These are phyloP conservation scores for Aspergillus sp. DNA, from an alignment of 2,329 filamentous ascomycete species.

Conservation along the genomic window DNA sequence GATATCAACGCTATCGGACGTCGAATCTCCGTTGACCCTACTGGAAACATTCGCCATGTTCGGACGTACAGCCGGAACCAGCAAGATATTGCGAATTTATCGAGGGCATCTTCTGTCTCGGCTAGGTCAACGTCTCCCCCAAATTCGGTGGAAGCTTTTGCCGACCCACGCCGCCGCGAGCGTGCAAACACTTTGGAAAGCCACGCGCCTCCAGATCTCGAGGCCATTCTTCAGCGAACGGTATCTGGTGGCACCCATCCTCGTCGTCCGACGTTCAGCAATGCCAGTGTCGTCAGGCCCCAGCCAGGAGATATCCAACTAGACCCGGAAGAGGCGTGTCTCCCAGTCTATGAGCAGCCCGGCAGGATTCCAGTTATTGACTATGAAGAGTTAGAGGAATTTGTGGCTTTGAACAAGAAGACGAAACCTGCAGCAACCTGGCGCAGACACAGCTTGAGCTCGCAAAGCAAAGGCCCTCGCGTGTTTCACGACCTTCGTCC, in stretches of 20 bases:
- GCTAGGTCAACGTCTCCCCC: constrained; percentile 77
- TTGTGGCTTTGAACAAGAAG: constrained; percentile 61
- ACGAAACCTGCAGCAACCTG: constrained; percentile 37
- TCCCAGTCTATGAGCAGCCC: constrained; percentile 71
- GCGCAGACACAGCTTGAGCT: constrained; percentile 45
- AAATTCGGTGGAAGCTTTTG: constrained; percentile 97
- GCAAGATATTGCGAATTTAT: constrained; percentile 36
- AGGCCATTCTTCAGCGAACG: constrained; percentile 63
- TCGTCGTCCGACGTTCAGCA: constrained; percentile 56
- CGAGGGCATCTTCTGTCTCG: constrained; percentile 47
- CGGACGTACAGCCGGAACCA: constrained; percentile 31
- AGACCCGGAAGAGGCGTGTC: constrained; percentile 68
- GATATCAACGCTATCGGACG: constrained; percentile 31
- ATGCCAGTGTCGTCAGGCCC: constrained; percentile 53
- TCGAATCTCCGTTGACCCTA: constrained; percentile 39
- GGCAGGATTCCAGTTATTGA: constrained; percentile 78
- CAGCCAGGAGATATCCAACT: constrained; percentile 31
- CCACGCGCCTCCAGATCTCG: constrained; percentile 49
- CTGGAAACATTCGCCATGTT: constrained; percentile 27
- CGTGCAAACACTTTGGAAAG: constrained; percentile 65
- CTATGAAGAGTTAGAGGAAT: constrained; percentile 90
- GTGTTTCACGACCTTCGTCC: constrained; percentile 60
- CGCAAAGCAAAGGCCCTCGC: constrained; percentile 45
- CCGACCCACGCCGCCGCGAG: constrained; percentile 79
- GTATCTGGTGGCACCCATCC: constrained; percentile 64